Base-by-base conservation (phyloP, 768 basidiomycete genomes). In the Dendrothele bispora region DNA sequence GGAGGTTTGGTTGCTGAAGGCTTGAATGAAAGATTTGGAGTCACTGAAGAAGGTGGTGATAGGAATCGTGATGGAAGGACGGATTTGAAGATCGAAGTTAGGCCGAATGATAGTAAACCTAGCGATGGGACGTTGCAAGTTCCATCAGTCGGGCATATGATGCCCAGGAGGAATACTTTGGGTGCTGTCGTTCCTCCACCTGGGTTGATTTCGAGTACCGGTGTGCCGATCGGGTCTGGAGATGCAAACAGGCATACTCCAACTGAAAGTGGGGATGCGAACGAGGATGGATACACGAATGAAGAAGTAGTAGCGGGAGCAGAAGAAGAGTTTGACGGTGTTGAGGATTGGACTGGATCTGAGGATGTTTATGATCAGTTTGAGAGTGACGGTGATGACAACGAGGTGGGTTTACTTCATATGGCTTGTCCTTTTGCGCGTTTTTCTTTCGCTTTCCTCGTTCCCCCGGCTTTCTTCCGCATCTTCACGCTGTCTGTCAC, bases 331-430 rank as follows among this genome's bases (percentile, higher is more conserved):
- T 65, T 56, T 21, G 68, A 78, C 38, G 78, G 70, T 40, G 78
- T 81, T 20, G 84, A 72, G 5, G 89, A 91, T 55, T 91, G 90
- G 89, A 91, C 89, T 3, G 90, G 86, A 14, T 88, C 87, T 32
- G 89, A 91, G 61, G 89, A 89, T 60, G 57, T 82, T 49, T 75
- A 73, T 70, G 50, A 74, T 63, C 11, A 53, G 53, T 27, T 48
- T 50, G 21, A 39, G 21, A 38, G 37, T 39, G 41, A 39, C 24
- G 35, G 15, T n/a, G 50, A 46, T 25, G 48, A 30, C 1, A 84
- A 88, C 55, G 84, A 88, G 72, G 89, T 89, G 55, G 44, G 74
- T 60, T 43, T 39, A n/a, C n/a, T n/a, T n/a, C n/a, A n/a, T n/a
- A n/a, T n/a, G 30, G 30, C 30, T 10, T 32, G 10, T 32, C n/a